These are phyloP conservation scores for Favolaschia claudopus DNA, from an alignment of 768 basidiomycete genomes.

Conservation along the genomic window DNA sequence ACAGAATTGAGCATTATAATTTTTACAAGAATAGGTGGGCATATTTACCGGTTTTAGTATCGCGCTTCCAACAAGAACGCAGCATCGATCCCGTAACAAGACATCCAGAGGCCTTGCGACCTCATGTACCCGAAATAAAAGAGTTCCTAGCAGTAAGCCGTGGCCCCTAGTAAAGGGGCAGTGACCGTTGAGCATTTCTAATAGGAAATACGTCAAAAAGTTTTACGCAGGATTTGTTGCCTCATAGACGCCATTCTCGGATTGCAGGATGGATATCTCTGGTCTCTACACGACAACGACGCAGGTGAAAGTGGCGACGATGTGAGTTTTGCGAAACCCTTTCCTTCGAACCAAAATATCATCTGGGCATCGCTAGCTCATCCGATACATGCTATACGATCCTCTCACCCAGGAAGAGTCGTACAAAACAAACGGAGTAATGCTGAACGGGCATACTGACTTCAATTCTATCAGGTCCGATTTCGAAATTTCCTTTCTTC, in stretches of 20 bases:
- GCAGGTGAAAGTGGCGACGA: constrained; percentile 39
- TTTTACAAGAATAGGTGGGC: constrained; percentile 38
- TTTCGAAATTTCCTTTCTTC: too few species aligned
- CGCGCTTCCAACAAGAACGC: background rate
- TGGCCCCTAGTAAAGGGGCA: background rate
- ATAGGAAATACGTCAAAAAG: constrained; percentile 37
- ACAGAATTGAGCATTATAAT: constrained; percentile 44
- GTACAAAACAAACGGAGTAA: constrained; percentile 41
- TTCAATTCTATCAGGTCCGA: constrained; percentile 44
- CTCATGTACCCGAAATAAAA: constrained; percentile 40
- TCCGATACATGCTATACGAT: constrained; percentile 46
- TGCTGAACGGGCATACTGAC: constrained; percentile 45
- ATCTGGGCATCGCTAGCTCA: constrained; percentile 27
- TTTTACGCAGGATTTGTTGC: constrained; percentile 37
- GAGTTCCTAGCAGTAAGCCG: constrained; percentile 30
- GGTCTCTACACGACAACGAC: constrained; percentile 37
- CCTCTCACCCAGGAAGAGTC: constrained; percentile 39
- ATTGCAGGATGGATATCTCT: constrained; percentile 40
- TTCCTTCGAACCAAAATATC: background rate
- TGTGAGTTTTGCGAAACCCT: constrained; percentile 21
- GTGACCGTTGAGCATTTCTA: background rate
- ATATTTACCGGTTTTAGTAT: too few species aligned
- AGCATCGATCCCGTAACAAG: constrained; percentile 40
- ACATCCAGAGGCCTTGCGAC: constrained; percentile 39
- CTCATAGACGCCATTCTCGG: constrained; percentile 42